These are phyloP conservation scores for Nicotiana rustica DNA, from an alignment of 305 asterid species.

Conservation along the genomic window DNA sequence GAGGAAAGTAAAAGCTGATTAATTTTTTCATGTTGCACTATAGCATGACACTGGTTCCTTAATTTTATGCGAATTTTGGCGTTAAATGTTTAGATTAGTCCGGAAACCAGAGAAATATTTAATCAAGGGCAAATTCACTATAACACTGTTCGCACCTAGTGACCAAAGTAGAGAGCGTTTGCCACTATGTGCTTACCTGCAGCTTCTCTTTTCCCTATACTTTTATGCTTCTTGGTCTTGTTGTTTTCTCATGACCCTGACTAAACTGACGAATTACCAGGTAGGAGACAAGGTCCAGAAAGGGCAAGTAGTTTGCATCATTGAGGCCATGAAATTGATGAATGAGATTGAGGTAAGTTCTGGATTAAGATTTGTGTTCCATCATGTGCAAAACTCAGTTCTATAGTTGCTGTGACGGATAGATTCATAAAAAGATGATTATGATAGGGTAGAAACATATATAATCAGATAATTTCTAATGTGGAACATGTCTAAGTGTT, in stretches of 20 bases:
- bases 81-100: conserved; percentile 3
- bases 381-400: conserved; percentile 3
- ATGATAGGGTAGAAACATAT: conserved; percentile 4
- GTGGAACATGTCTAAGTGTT: conserved; percentile 4
- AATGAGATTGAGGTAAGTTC: conserved; percentile 93
- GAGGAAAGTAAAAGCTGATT: background rate
- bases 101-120: background rate
- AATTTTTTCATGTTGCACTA: background rate
- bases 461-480: background rate
- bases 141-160: background rate
- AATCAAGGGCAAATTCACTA: background rate
- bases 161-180: background rate
- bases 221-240: background rate
- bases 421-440: background rate
- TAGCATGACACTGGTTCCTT: conserved; percentile 18
- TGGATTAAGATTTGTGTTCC: conserved; percentile 34
- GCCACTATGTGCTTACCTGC: background rate
- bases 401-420: background rate
- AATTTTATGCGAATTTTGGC: background rate
- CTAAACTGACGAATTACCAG: conserved; percentile 51
- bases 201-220: conserved; percentile 18
- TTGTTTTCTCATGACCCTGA: conserved; percentile 35
- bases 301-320: conserved; percentile 93
- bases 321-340: conserved; percentile 99
- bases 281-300: conserved; percentile 92